phyloP scores from a whole-genome alignment of 257 asterid genomes.

The Petunia secreta region DNA sequence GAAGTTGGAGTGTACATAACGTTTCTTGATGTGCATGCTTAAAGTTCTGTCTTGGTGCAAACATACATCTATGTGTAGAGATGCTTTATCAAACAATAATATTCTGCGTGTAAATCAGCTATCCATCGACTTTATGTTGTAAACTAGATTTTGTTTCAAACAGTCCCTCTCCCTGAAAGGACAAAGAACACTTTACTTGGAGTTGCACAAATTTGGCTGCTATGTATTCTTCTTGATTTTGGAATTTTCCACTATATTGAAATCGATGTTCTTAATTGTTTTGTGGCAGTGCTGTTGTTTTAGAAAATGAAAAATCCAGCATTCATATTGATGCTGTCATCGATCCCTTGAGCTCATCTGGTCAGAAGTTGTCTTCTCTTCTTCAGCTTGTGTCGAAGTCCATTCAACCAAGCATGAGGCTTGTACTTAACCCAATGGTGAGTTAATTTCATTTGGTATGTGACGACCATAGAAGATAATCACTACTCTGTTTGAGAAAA shows the following conservation, averaged over 20 bases:
- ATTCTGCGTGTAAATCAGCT: slow-evolving; percentile 9
- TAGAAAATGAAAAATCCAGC: slow-evolving; percentile 73
- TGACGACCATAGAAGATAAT: slow-evolving; percentile 1
- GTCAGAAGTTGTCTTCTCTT: slow-evolving; percentile 92
- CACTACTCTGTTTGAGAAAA: not conserved
- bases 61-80: slow-evolving; percentile 2
- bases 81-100: not conserved
- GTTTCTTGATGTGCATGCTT: not conserved
- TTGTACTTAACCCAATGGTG: slow-evolving; percentile 96
- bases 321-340: slow-evolving; percentile 95
- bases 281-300: slow-evolving; percentile 79
- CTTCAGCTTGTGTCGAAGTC: slow-evolving; percentile 80
- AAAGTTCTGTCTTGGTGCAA: slow-evolving; percentile 8
- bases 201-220: slow-evolving; percentile 4
- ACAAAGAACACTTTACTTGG: not conserved
- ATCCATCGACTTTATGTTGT: slow-evolving; percentile 1
- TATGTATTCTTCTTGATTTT: not conserved
- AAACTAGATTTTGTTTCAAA: not conserved
- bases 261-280: slow-evolving; percentile 34
- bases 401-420: slow-evolving; percentile 88
- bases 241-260: slow-evolving; percentile 19
- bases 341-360: slow-evolving; percentile 97
- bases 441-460: slow-evolving; percentile 27
- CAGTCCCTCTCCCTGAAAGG: not conserved
- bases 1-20: not conserved